Conservation (phyloP, 2,329 filamentous ascomycete genomes). For the Teratosphaeria epicoccoides region DNA sequence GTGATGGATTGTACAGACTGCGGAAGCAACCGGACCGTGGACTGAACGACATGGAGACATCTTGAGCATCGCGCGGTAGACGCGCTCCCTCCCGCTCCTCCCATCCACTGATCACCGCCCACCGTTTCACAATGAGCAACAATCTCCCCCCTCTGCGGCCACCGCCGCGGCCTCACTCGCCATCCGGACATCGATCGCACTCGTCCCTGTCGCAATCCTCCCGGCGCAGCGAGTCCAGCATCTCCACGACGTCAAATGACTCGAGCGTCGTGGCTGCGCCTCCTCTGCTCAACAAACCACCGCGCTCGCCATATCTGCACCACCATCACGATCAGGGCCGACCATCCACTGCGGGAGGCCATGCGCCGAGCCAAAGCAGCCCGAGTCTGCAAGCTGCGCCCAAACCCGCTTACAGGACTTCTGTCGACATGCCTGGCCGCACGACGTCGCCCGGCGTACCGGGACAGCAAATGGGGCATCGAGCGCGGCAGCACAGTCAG, state of each 20-base stretch:
- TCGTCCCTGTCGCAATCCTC: conserved; percentile 24
- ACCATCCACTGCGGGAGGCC: conserved; percentile 24
- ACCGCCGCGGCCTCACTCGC: conserved; percentile 22
- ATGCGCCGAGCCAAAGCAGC: conserved; percentile 21
- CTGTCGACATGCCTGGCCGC: conserved; percentile 23
- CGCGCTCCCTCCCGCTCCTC: neutral
- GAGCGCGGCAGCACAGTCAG: conserved; percentile 58
- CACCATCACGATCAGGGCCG: conserved; percentile 18
- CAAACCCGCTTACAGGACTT: conserved; percentile 21
- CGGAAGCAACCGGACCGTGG: too few relatives aligned
- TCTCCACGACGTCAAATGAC: conserved; percentile 30
- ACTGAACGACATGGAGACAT: too few relatives aligned
- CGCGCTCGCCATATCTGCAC: conserved; percentile 29
- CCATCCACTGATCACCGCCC: neutral
- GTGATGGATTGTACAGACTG: too few relatives aligned
- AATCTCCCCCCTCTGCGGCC: conserved; percentile 20
- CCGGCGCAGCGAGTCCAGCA: conserved; percentile 24
- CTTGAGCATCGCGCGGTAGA: neutral
- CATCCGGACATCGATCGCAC: conserved; percentile 22
- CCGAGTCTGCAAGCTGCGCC: conserved; percentile 26
- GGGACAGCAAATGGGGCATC: conserved; percentile 37
- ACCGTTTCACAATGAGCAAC: conserved; percentile 15
- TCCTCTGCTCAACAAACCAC: conserved; percentile 16
- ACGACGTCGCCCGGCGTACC: conserved; percentile 20
- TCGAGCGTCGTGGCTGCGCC: conserved; percentile 22